Conservation (phyloP, 2,329 filamentous ascomycete species). For the Fusarium oligoseptatum region DNA sequence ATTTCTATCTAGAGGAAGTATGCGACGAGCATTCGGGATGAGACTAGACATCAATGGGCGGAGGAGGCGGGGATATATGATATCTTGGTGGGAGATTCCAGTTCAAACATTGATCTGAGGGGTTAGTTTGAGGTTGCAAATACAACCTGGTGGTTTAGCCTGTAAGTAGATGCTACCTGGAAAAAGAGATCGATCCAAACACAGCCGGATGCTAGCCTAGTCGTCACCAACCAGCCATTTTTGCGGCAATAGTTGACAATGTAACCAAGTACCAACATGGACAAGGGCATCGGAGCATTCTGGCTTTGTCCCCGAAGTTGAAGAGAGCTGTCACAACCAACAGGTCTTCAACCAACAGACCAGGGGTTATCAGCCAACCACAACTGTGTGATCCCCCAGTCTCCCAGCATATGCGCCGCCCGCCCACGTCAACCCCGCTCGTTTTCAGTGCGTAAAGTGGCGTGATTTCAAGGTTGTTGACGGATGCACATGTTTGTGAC, state of each 20-base stretch:
- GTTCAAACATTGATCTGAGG: conserved; percentile 61
- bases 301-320: not conserved
- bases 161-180: conserved; percentile 47
- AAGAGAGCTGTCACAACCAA: not conserved
- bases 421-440: not conserved
- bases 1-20: conserved; percentile 73
- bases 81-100: conserved; percentile 72
- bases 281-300: not conserved
- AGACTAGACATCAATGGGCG: conserved; percentile 74
- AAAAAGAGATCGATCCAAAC: not conserved
- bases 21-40: conserved; percentile 77
- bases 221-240: not conserved
- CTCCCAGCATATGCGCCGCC: not conserved
- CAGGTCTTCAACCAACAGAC: not conserved
- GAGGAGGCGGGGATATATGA: conserved; percentile 75
- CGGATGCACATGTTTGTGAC: not conserved
- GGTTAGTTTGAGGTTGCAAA: conserved; percentile 68
- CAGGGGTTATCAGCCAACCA: not conserved
- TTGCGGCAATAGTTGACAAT: not conserved
- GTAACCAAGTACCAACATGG: not conserved
- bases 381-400: not conserved
- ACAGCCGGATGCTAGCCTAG: not conserved
- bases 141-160: conserved; percentile 76
- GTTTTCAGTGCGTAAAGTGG: not conserved
- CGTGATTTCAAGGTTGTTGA: not conserved